Evolutionary conservation across 495 filamentous ascomycete genomes (phyloP), one percentile per base, ranked within the genome.

Genomic region (Collariella sp.): DNA sequence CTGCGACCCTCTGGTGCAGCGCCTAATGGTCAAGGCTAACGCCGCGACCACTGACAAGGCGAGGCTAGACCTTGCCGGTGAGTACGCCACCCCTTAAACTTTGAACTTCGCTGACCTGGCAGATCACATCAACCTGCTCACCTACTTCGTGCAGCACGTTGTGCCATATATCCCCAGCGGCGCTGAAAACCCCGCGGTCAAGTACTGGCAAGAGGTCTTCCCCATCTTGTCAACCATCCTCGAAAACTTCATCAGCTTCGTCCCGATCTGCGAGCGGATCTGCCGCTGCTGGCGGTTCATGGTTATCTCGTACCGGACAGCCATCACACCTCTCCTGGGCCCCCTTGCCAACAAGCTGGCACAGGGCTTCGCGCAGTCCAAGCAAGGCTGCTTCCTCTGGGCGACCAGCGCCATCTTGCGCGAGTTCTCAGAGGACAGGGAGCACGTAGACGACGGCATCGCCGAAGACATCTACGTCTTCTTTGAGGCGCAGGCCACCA

Each of bases 381-480:
- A 84, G 40, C 91, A 97, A 69, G 94, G 93, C 18, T 96, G 91
- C 68, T 97, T 99, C 76, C 72, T 99, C 36, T 99, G 93, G 93
- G 91, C 89, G 22, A 95, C 91, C 3, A 89, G 89, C 57, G 86
- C 93, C 11, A 91, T 99, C 56, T 79, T 97, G 16, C 86, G 94
- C 39, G 93, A 99, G 63, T 99, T 96, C 66, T 89, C 88, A 0
- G 86, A 90, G 50, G 91, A 91, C 41, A 81, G 83, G 41, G 89
- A 95, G 55, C 78, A 83, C 46, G 87, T 96, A n/a, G 84, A 90
- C 42, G 74, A 82, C 20, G 69, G 76, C n/a, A 93, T 87, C n/a
- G 86, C 86, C n/a, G 78, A 85, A 43, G 83, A 87, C 49, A 91
- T 97, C 45, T 97, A 90, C 73, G 77, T 82, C 38, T 99, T 99